phyloP scores from a whole-genome alignment of 257 asterid species.

The Cinchona pubescens region DNA sequence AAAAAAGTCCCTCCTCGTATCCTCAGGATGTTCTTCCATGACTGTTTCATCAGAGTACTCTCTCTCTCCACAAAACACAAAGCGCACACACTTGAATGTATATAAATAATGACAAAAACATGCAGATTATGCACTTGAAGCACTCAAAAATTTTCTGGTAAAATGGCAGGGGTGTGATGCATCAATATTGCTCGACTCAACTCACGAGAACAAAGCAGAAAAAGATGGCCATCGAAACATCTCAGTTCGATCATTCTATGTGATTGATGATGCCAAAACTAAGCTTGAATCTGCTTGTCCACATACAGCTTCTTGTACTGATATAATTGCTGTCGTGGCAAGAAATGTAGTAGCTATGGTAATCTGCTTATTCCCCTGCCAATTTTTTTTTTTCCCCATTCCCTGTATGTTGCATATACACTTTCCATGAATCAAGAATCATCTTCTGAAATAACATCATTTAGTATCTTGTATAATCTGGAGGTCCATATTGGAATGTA shows the following conservation, averaged over 20 bases:
- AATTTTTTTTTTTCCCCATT: too few relatives aligned
- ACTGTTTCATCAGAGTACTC: slow-evolving; percentile 65
- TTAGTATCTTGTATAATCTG: slow-evolving; percentile 35
- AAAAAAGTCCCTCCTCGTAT: slow-evolving; percentile 66
- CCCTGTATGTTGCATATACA: background rate
- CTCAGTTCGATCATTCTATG: slow-evolving; percentile 62
- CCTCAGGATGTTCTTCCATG: slow-evolving; percentile 82
- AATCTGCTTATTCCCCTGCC: slow-evolving; percentile 13
- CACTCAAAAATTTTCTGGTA: background rate
- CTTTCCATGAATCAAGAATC: background rate
- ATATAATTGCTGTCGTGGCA: slow-evolving; percentile 63
- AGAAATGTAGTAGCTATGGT: slow-evolving; percentile 67
- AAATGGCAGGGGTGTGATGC: slow-evolving; percentile 76
- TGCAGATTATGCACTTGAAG: background rate
- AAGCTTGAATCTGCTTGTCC: slow-evolving; percentile 70
- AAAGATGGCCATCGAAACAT: slow-evolving; percentile 75
- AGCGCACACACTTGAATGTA: too few relatives aligned
- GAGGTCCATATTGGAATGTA: slow-evolving; percentile 70
- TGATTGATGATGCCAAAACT: slow-evolving; percentile 61
- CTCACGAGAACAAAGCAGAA: slow-evolving; percentile 62
- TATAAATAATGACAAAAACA: background rate
- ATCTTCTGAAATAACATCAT: background rate
- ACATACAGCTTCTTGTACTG: slow-evolving; percentile 69
- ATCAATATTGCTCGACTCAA: slow-evolving; percentile 68
- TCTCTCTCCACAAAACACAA: background rate